Conservation (phyloP, 257 asterid species). For the Nicotiana knightiana region DNA sequence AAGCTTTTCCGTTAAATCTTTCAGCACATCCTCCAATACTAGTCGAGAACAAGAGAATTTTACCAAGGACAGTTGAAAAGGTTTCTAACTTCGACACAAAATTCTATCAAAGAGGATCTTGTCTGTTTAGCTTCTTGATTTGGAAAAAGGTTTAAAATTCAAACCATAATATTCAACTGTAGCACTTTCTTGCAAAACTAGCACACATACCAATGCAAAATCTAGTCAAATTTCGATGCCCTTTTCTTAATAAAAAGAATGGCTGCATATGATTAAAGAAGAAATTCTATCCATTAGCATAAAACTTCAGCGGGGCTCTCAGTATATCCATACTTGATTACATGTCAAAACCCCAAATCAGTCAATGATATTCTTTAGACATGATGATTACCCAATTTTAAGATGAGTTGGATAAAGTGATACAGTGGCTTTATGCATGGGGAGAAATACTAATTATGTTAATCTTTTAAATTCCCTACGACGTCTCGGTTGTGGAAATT, state of each 20-base stretch:
- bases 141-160: neutral
- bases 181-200: neutral
- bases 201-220: neutral
- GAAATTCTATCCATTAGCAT: neutral
- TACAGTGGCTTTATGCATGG: conserved; percentile 2
- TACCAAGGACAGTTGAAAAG: neutral
- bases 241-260: neutral
- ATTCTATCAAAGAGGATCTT: neutral
- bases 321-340: neutral
- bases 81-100: neutral
- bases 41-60: neutral
- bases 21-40: neutral
- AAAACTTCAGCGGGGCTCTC: neutral
- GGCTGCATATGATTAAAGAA: neutral
- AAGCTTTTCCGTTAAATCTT: neutral
- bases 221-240: neutral
- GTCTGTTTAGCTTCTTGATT: neutral
- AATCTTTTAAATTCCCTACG: neutral
- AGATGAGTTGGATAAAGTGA: conserved; percentile 1
- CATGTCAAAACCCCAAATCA: conserved; percentile 1
- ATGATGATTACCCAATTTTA: conserved; percentile 1
- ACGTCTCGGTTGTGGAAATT: neutral
- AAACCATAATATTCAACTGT: neutral
- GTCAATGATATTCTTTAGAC: conserved; percentile 2
- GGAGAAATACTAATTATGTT: neutral